Evolutionary conservation across 148 eudicot species (phyloP).

Genomic region (Rhododendron kiyosumense): DNA sequence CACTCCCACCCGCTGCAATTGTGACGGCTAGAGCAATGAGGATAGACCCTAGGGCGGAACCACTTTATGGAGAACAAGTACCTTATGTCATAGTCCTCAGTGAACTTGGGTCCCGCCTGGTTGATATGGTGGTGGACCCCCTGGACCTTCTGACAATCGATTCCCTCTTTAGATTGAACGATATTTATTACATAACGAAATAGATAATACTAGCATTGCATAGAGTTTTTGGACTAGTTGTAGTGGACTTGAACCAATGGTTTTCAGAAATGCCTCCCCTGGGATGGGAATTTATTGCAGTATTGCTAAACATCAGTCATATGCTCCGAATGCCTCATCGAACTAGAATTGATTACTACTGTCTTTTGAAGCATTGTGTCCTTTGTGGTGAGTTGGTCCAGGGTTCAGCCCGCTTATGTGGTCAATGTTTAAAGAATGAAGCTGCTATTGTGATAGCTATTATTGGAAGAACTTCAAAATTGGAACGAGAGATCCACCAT

Average conservation of each 20-base stretch:
- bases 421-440: constrained; percentile 49
- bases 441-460: constrained; percentile 52
- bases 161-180: constrained; percentile 79
- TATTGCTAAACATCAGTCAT: constrained; percentile 40
- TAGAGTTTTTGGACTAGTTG: constrained; percentile 84
- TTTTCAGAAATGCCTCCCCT: constrained; percentile 76
- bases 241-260: constrained; percentile 77
- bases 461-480: constrained; percentile 67
- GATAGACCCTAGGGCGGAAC: constrained; percentile 89
- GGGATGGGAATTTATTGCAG: constrained; percentile 40
- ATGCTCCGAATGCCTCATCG: constrained; percentile 44
- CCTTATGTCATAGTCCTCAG: constrained; percentile 93
- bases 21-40: constrained; percentile 91
- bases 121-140: constrained; percentile 91
- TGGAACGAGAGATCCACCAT: constrained; percentile 84
- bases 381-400: constrained; percentile 78
- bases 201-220: constrained; percentile 94
- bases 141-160: constrained; percentile 62
- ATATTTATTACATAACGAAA: constrained; percentile 77
- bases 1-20: constrained; percentile 90
- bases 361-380: constrained; percentile 72
- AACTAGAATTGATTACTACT: constrained; percentile 82
- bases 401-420: constrained; percentile 54
- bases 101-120: constrained; percentile 89
- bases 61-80: constrained; percentile 83